Evolutionary conservation across 148 eudicot genomes (phyloP), one percentile per base, ranked within the genome.

Genomic region (Drosera capensis): DNA sequence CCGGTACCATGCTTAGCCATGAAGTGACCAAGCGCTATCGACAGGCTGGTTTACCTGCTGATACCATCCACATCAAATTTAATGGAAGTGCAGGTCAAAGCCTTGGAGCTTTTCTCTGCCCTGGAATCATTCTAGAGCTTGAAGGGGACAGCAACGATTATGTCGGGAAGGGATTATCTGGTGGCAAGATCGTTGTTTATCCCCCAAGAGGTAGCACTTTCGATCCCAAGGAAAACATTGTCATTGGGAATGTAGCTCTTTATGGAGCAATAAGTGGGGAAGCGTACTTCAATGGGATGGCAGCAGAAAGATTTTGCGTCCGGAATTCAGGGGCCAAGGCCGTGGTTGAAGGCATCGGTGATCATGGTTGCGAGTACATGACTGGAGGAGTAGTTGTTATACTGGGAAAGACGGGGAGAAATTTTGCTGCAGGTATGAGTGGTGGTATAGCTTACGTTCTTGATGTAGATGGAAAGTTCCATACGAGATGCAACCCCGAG

Each of bases 401-500:
- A 26, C 72, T 92, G 4, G 99, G 99, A 1, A 78, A 85, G 64
- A 85, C 95, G 0, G 99, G 99, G 25, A 72, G 95, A 55, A 92
- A 92, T 60, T 92, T 92, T 65, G 99, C 99, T 49, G 99, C 99
- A 0, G 99, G 99, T 25, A 92, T 92, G 99, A 92, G 99, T 47
- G 99, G 99, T 45, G 99, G 99, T 30, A 39, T 85, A 52, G 95
- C 94, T 21, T 92, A 81, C 63, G 83, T 92, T 46, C 80, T 92
- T 21, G 88, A 92, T 49, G 71, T 64, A 29, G 82, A 81, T 46
- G 70, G 76, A 37, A 74, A 58, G 44, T 92, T 92, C 57, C 63
- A 50, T 37, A 48, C 71, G 0, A 68, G 86, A 28, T 92, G 99
- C 64, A 92, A 92, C 49, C 25, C 65, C 18, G 99, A 92, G 80